Conservation (phyloP, 2,329 filamentous ascomycete species). For the Penicillium sclerotiorum region DNA sequence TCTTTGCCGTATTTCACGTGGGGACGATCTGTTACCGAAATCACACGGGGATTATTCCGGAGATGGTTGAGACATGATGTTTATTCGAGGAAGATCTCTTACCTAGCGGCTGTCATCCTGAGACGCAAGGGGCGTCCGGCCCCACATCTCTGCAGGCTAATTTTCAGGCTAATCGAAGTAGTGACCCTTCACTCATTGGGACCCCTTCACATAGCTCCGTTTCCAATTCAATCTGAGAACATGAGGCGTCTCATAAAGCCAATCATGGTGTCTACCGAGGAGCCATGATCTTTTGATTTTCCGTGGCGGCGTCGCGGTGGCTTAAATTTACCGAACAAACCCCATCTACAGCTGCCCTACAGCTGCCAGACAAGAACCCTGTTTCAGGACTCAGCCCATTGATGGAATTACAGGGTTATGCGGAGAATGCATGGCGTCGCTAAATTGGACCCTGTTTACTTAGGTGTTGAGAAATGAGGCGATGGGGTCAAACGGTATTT, state of each 20-base stretch:
- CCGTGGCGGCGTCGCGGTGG: no score
- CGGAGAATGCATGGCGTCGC: not conserved
- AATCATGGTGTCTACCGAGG: no score
- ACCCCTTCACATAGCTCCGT: not conserved
- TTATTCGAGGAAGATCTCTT: constrained; percentile 1
- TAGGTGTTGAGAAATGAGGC: no score
- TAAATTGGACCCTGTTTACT: not conserved
- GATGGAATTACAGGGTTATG: not conserved
- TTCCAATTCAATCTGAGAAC: no score
- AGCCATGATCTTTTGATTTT: not conserved
- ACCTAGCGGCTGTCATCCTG: not conserved
- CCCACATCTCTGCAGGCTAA: not conserved
- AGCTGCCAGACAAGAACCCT: no score
- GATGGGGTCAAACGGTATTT: no score
- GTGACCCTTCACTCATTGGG: not conserved
- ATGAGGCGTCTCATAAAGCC: no score
- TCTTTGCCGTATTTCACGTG: not conserved
- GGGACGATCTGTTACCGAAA: not conserved
- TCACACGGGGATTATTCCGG: not conserved
- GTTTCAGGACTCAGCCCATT: not conserved
- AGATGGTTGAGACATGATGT: not conserved
- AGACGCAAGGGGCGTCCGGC: not conserved
- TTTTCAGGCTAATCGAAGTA: no score
- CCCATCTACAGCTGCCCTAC: not conserved
- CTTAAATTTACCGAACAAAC: not conserved